Base-by-base conservation (phyloP, 352 stramenopile genomes). In the Phytophthora quininea region DNA sequence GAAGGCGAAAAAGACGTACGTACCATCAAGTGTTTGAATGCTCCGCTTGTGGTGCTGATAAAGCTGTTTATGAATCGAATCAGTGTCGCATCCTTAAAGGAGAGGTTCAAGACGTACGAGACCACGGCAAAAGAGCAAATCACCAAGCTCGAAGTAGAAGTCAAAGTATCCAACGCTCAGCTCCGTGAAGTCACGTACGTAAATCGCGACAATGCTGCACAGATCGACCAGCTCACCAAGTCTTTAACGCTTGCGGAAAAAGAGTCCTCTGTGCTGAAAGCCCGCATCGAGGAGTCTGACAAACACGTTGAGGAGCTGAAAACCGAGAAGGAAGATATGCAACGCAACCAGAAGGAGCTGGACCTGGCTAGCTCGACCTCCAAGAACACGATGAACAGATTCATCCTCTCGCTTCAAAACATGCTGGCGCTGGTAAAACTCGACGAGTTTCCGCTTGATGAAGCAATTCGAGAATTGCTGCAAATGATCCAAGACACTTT, bases 41-140 rank as follows among this genome's bases (percentile, higher is more conserved):
- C 32, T 19, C 48, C n/a, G 12, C 4, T 52, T 30, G 32, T 19
- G 19, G 29, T 30, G 30, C 49, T 38, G 19, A 46, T 54, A 38
- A 46, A n/a, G 14, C 4, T 55, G 52, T 12, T 52, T 64, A 19
- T 63, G 15, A 33, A 31, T 45, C 35, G 3, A 60, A 50, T 6
- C 55, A 95, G 86, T 60, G 60, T 93, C 48, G 42, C 74, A 12
- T 88, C 82, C 1, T 64, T 93, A 31, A 83, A 78, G 19, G 82
- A 93, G 46, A 80, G 84, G 11, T 92, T 89, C 64, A 93, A 92
- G 49, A 68, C 92, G 54, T 91, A 91, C 54, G 87, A 95, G 27
- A 72, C 89, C 24, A 88, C 61, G 43, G 80, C 85, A 3, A 93
- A 91, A 54, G 85, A 92, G 11, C 85, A 93, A 49, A 78, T 92